phyloP scores from a whole-genome alignment of 2,329 filamentous ascomycete genomes.

The Colletotrichum zoysiae region DNA sequence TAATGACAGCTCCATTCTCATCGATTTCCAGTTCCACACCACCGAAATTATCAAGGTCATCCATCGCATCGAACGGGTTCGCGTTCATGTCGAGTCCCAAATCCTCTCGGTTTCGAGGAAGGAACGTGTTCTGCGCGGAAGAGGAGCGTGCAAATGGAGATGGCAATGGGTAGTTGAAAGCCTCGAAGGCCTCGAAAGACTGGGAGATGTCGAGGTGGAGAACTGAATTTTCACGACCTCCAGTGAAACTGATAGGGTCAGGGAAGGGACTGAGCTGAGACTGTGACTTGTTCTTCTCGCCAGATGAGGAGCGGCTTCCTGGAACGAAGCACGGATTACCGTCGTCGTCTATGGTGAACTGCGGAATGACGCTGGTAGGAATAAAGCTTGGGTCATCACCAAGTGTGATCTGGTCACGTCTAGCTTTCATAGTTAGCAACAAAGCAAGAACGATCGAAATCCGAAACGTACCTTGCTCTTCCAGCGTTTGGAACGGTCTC shows the following conservation, averaged over 20 bases:
- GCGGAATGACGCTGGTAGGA: slow-evolving; percentile 72
- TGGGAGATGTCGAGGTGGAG: slow-evolving; percentile 51
- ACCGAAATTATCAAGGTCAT: slow-evolving; percentile 54
- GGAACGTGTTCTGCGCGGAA: slow-evolving; percentile 42
- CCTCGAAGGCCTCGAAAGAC: slow-evolving; percentile 46
- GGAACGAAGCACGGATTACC: slow-evolving; percentile 49
- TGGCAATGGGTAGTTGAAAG: slow-evolving; percentile 49
- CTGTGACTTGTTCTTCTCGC: slow-evolving; percentile 47
- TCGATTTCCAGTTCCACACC: slow-evolving; percentile 65
- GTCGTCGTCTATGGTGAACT: slow-evolving; percentile 62
- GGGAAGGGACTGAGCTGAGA: slow-evolving; percentile 60
- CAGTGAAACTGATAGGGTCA: background rate
- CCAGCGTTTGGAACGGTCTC: slow-evolving; percentile 78
- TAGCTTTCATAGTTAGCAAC: slow-evolving; percentile 72
- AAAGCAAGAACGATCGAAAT: slow-evolving; percentile 57
- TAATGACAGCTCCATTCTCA: slow-evolving; percentile 62
- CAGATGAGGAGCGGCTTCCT: slow-evolving; percentile 52
- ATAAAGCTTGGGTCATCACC: slow-evolving; percentile 87
- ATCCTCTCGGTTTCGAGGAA: slow-evolving; percentile 21
- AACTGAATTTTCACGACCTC: slow-evolving; percentile 45
- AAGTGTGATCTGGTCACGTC: slow-evolving; percentile 81
- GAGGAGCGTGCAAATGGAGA: slow-evolving; percentile 50
- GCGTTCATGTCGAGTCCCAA: slow-evolving; percentile 31
- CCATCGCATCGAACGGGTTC: slow-evolving; percentile 52
- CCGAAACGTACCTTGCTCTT: slow-evolving; percentile 73